A percentile compares a stretch with the other conserved stretches of the same genome.
Evolutionary conservation across 2,329 filamentous ascomycete species (phyloP).

Genomic region (Pyricularia grisea): DNA sequence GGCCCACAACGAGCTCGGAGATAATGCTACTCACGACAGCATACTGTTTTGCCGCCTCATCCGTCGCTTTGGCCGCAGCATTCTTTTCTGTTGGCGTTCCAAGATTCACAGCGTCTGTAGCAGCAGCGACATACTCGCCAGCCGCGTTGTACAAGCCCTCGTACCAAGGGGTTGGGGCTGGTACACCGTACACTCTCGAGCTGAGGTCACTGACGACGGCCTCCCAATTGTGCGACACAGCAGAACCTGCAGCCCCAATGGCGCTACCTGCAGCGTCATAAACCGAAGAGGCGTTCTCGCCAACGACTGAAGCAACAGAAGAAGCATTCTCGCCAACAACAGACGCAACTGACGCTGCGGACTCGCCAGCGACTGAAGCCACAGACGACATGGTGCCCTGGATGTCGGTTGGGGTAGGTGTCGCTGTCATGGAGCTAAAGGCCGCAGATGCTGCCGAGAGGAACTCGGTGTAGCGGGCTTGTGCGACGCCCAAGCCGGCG

Average conservation of each 20-base stretch:
- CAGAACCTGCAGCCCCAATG: constrained; percentile 9
- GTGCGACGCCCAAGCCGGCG: constrained; percentile 67
- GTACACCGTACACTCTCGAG: constrained; percentile 59
- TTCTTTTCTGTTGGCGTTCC: constrained; percentile 18
- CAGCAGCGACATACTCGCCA: constrained; percentile 47
- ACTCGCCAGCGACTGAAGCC: constrained; percentile 36
- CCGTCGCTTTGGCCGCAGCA: constrained; percentile 28
- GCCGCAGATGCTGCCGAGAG: constrained; percentile 62
- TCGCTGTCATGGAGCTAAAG: constrained; percentile 48
- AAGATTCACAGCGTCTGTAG: constrained; percentile 34
- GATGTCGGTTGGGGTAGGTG: constrained; percentile 49
- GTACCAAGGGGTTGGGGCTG: constrained; percentile 49
- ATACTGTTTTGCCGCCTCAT: constrained; percentile 55
- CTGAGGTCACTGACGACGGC: constrained; percentile 55
- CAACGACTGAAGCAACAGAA: constrained; percentile 29
- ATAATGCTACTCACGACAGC: constrained; percentile 61
- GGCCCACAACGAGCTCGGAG: constrained; percentile 66
- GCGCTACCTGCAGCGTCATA: constrained; percentile 17
- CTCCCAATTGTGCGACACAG: constrained; percentile 42
- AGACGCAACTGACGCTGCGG: constrained; percentile 33
- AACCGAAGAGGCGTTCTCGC: constrained; percentile 36
- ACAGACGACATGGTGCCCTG: constrained; percentile 34
- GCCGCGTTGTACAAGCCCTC: constrained; percentile 36
- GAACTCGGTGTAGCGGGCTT: constrained; percentile 71
- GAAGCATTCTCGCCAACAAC: constrained; percentile 36